Percentiles rank a stretch among this genome's conserved stretches.
Evolutionary conservation across 2,329 filamentous ascomycete genomes (phyloP).

Genomic region (Clonostachys sp.): DNA sequence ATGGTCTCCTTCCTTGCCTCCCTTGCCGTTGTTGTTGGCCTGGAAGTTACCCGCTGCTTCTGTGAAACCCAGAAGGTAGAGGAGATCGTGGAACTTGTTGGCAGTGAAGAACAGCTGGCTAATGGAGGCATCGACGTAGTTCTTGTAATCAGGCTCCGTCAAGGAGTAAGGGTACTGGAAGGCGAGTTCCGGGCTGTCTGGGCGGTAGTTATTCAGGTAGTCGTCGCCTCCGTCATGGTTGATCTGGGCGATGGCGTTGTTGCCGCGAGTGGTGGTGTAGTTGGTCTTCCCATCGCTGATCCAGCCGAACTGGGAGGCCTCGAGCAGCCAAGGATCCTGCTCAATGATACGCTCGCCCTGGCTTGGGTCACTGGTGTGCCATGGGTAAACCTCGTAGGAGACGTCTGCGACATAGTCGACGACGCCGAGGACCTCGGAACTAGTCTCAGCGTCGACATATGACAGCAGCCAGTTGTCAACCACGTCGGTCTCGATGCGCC

Average conservation of each 20-base stretch:
- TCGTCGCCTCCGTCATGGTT: constrained; percentile 32
- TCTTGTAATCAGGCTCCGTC: constrained; percentile 20
- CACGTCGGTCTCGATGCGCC: constrained; percentile 56
- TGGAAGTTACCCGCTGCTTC: constrained; percentile 58
- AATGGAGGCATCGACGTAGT: constrained; percentile 49
- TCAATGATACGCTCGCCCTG: constrained; percentile 39
- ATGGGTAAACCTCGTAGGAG: constrained; percentile 51
- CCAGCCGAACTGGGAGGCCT: constrained; percentile 49
- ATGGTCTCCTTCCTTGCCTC: constrained; percentile 44
- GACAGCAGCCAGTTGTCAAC: constrained; percentile 53
- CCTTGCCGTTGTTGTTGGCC: constrained; percentile 47
- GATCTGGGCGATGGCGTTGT: constrained; percentile 51
- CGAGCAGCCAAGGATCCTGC: constrained; percentile 40
- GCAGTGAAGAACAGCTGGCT: constrained; percentile 58
- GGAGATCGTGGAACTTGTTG: constrained; percentile 55
- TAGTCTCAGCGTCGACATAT: constrained; percentile 47
- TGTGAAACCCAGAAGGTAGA: constrained; percentile 52
- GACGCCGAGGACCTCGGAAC: constrained; percentile 43
- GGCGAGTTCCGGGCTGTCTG: constrained; percentile 28
- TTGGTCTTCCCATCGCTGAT: constrained; percentile 36
- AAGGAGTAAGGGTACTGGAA: constrained; percentile 42
- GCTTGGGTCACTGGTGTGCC: constrained; percentile 50
- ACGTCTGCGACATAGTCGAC: constrained; percentile 54
- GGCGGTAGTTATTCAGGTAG: constrained; percentile 36
- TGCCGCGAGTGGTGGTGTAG: constrained; percentile 51